These are phyloP conservation scores for Scenedesmus sp. DNA, from an alignment of 163 green algal genomes.

Conservation along the genomic window DNA sequence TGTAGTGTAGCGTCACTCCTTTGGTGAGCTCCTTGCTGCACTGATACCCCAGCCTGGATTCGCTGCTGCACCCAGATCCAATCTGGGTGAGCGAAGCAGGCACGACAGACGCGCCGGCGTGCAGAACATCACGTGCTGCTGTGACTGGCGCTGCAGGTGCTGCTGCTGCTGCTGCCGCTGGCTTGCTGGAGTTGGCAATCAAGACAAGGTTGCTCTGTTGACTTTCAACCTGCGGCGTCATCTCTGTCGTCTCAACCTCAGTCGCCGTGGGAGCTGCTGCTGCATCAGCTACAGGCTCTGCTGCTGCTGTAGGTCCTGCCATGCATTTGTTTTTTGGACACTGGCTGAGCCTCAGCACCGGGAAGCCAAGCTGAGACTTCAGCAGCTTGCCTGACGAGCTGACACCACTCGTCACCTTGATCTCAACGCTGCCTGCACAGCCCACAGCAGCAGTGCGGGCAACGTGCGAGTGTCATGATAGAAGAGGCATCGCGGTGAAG, in stretches of 20 bases:
- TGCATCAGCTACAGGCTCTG: not conserved
- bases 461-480: no score
- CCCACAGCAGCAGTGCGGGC: not conserved
- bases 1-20: constrained; percentile 35
- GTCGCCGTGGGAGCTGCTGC: not conserved
- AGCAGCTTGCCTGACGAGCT: not conserved
- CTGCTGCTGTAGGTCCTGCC: not conserved
- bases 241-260: not conserved
- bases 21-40: constrained; percentile 19
- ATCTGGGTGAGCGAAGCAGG: not conserved
- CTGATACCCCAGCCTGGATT: constrained; percentile 20
- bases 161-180: not conserved
- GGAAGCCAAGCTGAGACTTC: constrained; percentile 20
- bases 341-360: constrained; percentile 17
- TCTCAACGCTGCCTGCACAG: not conserved
- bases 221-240: not conserved
- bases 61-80: not conserved
- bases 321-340: constrained; percentile 31
- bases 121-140: not conserved
- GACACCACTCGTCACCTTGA: constrained; percentile 31
- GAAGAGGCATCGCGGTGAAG: no score
- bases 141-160: not conserved
- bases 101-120: not conserved
- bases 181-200: not conserved
- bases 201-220: not conserved